Percentiles rank a stretch among this genome's conserved stretches.
These are phyloP conservation scores for Hortiboletus campestris DNA, from an alignment of 768 basidiomycete genomes.

Conservation along the genomic window DNA sequence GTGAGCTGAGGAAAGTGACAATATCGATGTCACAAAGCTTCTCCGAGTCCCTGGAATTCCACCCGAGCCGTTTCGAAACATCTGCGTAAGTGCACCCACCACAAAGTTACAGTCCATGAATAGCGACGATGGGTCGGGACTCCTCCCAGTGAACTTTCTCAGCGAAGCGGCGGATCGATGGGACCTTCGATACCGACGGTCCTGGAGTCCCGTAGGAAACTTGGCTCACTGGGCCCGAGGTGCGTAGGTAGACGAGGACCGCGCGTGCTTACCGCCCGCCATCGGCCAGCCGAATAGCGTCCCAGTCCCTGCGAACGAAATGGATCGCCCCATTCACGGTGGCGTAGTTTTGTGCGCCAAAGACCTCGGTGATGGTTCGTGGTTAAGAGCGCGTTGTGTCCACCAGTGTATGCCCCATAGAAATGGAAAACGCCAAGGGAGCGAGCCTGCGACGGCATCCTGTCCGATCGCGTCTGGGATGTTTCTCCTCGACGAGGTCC, in stretches of 20 bases:
- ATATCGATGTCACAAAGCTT: neutral
- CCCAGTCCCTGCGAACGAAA: neutral
- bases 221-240: too few relatives aligned
- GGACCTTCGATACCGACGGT: too few relatives aligned
- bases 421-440: neutral
- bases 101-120: neutral
- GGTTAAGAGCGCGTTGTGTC: neutral
- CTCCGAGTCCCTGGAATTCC: too few relatives aligned
- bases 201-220: neutral
- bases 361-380: constrained; percentile 7
- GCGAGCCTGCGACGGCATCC: neutral
- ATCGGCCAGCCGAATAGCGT: neutral
- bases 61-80: neutral
- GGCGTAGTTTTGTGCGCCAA: neutral
- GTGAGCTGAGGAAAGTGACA: neutral
- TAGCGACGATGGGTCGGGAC: neutral
- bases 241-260: too few relatives aligned
- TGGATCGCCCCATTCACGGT: neutral
- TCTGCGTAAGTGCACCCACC: too few relatives aligned
- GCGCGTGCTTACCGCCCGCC: neutral
- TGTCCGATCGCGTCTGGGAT: constrained; percentile 1
- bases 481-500: neutral
- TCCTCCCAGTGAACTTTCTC: neutral
- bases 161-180: neutral
- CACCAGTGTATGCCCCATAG: neutral